Evolutionary conservation across 2,329 filamentous ascomycete species (phyloP).

Genomic region (Diaporthe vaccinii): DNA sequence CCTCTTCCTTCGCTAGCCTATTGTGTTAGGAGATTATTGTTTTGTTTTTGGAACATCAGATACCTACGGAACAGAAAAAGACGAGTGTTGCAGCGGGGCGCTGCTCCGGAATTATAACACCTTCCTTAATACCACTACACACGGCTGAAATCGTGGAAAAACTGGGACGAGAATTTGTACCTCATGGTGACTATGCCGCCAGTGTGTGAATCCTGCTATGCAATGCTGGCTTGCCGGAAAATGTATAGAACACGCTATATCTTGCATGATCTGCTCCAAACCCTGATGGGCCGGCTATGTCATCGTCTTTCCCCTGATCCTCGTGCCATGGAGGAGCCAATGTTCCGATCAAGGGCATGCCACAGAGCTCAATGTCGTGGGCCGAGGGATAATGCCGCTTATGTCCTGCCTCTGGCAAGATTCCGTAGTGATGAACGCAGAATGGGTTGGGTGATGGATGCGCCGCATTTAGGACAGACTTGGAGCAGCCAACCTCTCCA

Average conservation of each 20-base stretch:
- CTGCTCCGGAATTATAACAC: conserved; percentile 32
- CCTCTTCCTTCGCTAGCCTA: conserved; percentile 39
- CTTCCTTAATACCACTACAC: conserved; percentile 23
- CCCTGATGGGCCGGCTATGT: not conserved
- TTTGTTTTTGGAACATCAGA: conserved; percentile 39
- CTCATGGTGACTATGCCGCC: not conserved
- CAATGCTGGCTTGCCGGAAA: not conserved
- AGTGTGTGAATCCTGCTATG: not conserved
- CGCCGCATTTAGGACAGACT: not conserved
- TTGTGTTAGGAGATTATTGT: conserved; percentile 39
- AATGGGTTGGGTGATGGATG: not conserved
- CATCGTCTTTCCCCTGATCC: not conserved
- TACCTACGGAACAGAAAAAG: conserved; percentile 42
- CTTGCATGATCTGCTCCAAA: not conserved
- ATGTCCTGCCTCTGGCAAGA: not conserved
- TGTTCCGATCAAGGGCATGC: not conserved
- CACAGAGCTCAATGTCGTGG: no score
- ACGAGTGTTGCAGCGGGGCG: conserved; percentile 29
- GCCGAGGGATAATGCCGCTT: no score
- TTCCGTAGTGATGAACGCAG: not conserved
- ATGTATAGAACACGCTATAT: not conserved
- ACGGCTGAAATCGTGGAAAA: not conserved
- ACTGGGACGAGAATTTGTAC: not conserved
- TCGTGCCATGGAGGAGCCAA: not conserved
- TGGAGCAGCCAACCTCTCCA: not conserved